phyloP scores from a whole-genome alignment of 139 green algal species.

The Chlorella ohadii region DNA sequence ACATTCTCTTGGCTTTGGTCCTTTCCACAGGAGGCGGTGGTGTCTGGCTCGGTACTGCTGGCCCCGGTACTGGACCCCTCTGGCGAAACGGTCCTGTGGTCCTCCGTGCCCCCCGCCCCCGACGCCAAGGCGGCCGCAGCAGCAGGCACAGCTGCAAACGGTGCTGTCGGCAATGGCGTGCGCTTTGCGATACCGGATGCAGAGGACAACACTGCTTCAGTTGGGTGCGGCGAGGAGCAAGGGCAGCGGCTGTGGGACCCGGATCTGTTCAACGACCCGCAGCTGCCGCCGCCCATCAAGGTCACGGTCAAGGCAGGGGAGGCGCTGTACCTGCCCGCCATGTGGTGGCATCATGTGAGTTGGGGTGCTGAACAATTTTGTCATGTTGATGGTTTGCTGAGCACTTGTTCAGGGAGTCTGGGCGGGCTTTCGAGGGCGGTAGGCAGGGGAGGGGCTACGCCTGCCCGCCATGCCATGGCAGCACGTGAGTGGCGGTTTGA shows the following conservation, averaged over 20 bases:
- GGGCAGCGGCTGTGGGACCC: not conserved
- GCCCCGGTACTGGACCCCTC: not conserved
- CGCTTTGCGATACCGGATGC: no score
- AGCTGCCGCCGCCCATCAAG: constrained; percentile 51
- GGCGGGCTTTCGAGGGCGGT: no score
- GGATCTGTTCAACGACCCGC: constrained; percentile 48
- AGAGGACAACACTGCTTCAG: no score
- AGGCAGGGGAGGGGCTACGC: no score
- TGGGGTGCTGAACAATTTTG: no score
- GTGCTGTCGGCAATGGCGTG: no score
- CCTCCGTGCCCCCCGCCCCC: not conserved
- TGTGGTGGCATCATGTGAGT: constrained; percentile 80
- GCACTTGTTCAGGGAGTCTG: no score
- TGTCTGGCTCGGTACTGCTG: not conserved
- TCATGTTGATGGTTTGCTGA: no score
- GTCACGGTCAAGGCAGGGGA: constrained; percentile 67
- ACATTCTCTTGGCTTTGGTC: no score
- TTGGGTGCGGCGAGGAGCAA: no score
- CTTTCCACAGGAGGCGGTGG: not conserved
- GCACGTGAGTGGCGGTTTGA: no score
- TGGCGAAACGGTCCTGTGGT: not conserved
- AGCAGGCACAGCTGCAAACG: not conserved
- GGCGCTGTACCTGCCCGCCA: constrained; percentile 78
- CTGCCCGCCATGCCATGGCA: no score
- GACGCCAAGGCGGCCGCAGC: not conserved